phyloP scores from a whole-genome alignment of 164 flowering plant species.

The Umbellularia californica region DNA sequence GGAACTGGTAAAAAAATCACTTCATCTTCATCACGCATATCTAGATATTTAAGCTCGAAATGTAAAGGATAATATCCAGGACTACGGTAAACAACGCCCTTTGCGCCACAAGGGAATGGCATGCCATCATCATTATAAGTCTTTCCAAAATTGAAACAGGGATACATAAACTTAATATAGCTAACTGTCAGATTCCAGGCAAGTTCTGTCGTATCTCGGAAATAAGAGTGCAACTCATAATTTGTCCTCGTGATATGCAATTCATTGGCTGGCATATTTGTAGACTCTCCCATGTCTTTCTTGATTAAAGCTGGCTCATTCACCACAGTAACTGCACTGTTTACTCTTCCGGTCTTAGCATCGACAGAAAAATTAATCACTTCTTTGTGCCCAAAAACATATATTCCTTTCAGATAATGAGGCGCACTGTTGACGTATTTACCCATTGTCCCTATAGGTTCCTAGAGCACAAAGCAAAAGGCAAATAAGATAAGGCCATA shows the following conservation, averaged over 20 bases:
- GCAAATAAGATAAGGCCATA: not conserved
- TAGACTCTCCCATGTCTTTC: constrained; percentile 18
- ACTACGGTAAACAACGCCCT: no score
- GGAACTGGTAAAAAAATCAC: constrained; percentile 21
- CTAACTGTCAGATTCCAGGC: constrained; percentile 51
- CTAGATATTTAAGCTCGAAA: constrained; percentile 4
- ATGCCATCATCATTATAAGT: constrained; percentile 15
- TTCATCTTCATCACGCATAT: constrained; percentile 6
- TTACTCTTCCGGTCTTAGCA: constrained; percentile 43
- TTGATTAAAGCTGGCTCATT: constrained; percentile 11
- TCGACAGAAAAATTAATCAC: constrained; percentile 53
- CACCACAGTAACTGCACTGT: constrained; percentile 18
- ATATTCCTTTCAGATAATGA: constrained; percentile 29
- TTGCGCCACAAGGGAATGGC: constrained; percentile 32
- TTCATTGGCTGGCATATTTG: constrained; percentile 11
- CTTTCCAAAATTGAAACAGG: constrained; percentile 27
- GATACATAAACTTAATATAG: constrained; percentile 41
- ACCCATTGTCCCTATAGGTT: constrained; percentile 27
- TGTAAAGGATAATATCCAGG: no score
- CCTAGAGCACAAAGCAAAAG: constrained; percentile 31
- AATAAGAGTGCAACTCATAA: constrained; percentile 33
- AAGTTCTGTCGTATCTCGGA: constrained; percentile 30
- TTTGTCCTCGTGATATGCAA: constrained; percentile 51
- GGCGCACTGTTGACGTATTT: constrained; percentile 29
- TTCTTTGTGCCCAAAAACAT: constrained; percentile 47